Percentiles rank a stretch among this genome's conserved stretches.
Evolutionary conservation across 768 basidiomycete genomes (phyloP).

Genomic region (Gyrodon lividus): DNA sequence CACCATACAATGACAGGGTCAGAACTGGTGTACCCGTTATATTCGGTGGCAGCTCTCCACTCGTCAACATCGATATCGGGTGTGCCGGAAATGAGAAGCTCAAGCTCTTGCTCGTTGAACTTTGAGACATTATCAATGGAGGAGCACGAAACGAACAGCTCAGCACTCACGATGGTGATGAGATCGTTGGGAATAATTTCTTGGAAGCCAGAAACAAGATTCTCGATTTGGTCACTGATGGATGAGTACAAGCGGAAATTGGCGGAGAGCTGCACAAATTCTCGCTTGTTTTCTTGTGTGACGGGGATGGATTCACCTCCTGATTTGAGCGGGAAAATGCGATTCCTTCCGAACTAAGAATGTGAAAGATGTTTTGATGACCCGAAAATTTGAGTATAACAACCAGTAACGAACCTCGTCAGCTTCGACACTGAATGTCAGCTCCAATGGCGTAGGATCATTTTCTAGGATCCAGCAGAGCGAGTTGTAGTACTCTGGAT

Average conservation of each 20-base stretch:
- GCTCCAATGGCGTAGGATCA: constrained; percentile 80
- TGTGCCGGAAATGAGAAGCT: constrained; percentile 92
- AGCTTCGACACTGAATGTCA: constrained; percentile 94
- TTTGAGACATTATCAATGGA: constrained; percentile 37
- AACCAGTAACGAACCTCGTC: constrained; percentile 61
- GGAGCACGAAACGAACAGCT: constrained; percentile 5
- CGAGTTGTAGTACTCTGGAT: constrained; percentile 98
- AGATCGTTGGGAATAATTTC: constrained; percentile 98
- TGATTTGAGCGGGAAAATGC: constrained; percentile 83
- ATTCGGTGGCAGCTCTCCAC: constrained; percentile 90
- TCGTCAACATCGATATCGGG: constrained; percentile 99
- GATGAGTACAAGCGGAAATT: constrained; percentile 92
- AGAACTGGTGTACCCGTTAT: constrained; percentile 81
- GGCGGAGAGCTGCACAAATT: constrained; percentile 94
- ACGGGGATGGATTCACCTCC: constrained; percentile 82
- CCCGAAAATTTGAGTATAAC: neutral
- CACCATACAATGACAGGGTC: constrained; percentile 99
- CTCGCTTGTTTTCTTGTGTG: constrained; percentile 94
- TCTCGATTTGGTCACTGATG: constrained; percentile 94
- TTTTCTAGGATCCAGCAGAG: constrained; percentile 98
- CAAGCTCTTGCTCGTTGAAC: constrained; percentile 95
- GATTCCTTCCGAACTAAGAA: constrained; percentile 89
- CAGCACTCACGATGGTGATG: constrained; percentile 75
- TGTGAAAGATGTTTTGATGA: neutral
- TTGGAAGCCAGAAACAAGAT: constrained; percentile 87